Evolutionary conservation across 106 monocot genomes (phyloP), one percentile per base, ranked within the genome.

Genomic region (Narthecium ossifragum): DNA sequence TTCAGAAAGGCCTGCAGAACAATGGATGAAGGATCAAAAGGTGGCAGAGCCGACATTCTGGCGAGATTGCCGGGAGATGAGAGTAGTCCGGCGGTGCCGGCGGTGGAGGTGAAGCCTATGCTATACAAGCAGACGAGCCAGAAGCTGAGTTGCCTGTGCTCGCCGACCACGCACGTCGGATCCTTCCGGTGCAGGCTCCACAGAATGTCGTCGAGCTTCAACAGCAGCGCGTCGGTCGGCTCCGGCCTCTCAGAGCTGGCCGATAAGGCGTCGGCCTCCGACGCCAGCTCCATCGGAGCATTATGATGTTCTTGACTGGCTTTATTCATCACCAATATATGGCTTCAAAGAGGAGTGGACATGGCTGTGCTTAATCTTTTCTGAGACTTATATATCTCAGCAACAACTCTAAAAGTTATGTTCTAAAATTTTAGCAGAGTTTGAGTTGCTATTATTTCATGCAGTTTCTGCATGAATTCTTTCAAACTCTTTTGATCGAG

Each of bases 111-210:
- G 8, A 40, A 25, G 31, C 46, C 46, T 15, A 15, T 7, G 1
- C 45, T 75, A 30, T 26, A 18, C 6, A 75, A 75, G 55, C 75
- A 75, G 39, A 22, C 10, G 49, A 69, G 75, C 49, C 75, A 68
- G 62, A 68, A 61, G 36, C 3, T 0, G n/a, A 61, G 38, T 27
- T 75, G 75, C 43, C 26, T 75, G n/a, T 75, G 75, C 68, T 75
- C 75, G 51, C 75, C 75, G 34, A 75, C 75, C n/a, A 75, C 68
- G 3, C 75, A 75, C 36, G 62, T 31, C 15, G 75, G 75, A 15
- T 75, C 75, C 6, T 75, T 75, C 56, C 53, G 75, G n/a, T 75
- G 75, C 55, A 62, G 75, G 6, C 37, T 48, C 57, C 75, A 75
- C 29, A 45, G 75, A 39, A 37, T 8, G 6, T n/a, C 11, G 25